phyloP scores from a whole-genome alignment of 805 yeast genomes.

The Candida vaughaniae region DNA sequence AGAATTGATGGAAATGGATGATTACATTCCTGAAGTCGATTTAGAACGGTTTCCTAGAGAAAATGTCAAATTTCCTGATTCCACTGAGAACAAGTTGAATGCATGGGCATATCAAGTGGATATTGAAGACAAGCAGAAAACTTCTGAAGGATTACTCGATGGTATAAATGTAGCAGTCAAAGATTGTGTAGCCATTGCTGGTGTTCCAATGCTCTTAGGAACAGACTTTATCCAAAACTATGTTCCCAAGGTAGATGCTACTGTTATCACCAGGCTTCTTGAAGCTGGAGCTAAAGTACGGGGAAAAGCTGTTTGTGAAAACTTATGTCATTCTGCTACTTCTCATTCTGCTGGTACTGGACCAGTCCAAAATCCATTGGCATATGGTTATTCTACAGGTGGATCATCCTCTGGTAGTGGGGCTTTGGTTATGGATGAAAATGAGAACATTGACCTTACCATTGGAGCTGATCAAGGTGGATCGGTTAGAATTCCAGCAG shows the following conservation, averaged over 20 bases:
- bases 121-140: slow-evolving; percentile 20
- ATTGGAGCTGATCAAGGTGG: slow-evolving; percentile 15
- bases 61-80: slow-evolving; percentile 20
- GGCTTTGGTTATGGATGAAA: slow-evolving; percentile 10
- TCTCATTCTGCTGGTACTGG: slow-evolving; percentile 31
- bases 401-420: slow-evolving; percentile 15
- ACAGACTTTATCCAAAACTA: slow-evolving; percentile 32
- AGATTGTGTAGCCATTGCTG: slow-evolving; percentile 33
- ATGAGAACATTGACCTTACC: slow-evolving; percentile 9
- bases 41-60: slow-evolving; percentile 30
- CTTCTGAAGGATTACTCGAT: slow-evolving; percentile 15
- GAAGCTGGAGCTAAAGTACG: slow-evolving; percentile 33
- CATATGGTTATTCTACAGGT: slow-evolving; percentile 11
- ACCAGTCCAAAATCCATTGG: slow-evolving; percentile 11
- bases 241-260: slow-evolving; percentile 34
- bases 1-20: slow-evolving; percentile 24
- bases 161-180: slow-evolving; percentile 31
- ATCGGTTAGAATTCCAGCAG: slow-evolving; percentile 10
- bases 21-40: slow-evolving; percentile 27
- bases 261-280: slow-evolving; percentile 31
- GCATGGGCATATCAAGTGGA: slow-evolving; percentile 33
- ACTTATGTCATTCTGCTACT: slow-evolving; percentile 31
- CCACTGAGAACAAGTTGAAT: slow-evolving; percentile 22
- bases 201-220: slow-evolving; percentile 34
- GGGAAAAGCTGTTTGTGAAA: slow-evolving; percentile 37